Percentiles rank a stretch among this genome's conserved stretches.
phyloP scores from a whole-genome alignment of 2,329 filamentous ascomycete genomes.

The Emergomyces pasteurianus region DNA sequence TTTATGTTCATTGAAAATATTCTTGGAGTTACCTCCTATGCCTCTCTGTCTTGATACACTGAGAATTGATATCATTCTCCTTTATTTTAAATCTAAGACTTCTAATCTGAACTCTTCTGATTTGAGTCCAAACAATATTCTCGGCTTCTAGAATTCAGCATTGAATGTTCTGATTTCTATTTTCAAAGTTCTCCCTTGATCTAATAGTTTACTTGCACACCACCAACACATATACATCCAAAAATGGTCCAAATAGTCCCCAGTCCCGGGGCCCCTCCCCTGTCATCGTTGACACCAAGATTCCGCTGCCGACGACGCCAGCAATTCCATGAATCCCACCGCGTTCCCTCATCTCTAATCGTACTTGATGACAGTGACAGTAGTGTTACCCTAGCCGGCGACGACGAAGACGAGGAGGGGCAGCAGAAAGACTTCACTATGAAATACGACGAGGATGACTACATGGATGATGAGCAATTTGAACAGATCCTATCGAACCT shows the following conservation, averaged over 20 bases:
- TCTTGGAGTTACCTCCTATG: background rate
- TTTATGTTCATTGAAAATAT: background rate
- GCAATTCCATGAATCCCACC: background rate
- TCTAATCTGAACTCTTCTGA: background rate
- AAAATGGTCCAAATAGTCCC: background rate
- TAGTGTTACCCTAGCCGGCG: background rate
- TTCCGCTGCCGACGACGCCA: background rate
- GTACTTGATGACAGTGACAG: background rate
- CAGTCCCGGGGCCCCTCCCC: background rate
- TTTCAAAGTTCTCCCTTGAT: background rate
- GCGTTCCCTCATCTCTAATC: background rate
- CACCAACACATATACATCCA: background rate
- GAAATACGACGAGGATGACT: constrained; percentile 15
- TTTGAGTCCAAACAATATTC: background rate
- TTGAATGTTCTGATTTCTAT: background rate
- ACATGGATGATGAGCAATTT: constrained; percentile 17
- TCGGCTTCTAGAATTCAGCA: background rate
- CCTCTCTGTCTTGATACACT: background rate
- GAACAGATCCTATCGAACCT: constrained; percentile 8
- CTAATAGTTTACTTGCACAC: background rate
- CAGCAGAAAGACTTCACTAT: background rate
- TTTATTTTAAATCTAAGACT: background rate
- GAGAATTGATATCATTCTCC: background rate
- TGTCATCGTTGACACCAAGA: background rate
- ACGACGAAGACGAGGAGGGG: background rate